These are phyloP conservation scores for Chaetomium tenue DNA, from an alignment of 495 filamentous ascomycete genomes.

Conservation along the genomic window DNA sequence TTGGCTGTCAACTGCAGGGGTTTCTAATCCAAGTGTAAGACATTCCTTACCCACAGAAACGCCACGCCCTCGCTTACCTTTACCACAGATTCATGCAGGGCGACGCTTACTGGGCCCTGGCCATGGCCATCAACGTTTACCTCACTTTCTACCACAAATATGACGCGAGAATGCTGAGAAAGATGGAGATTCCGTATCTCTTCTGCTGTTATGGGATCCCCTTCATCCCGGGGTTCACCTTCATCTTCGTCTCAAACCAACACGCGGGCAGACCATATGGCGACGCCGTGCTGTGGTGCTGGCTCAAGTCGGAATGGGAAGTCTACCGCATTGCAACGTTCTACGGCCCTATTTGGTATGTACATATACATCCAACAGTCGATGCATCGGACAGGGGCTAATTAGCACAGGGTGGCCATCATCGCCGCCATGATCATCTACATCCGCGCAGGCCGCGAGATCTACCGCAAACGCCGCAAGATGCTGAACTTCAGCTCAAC, in stretches of 20 bases:
- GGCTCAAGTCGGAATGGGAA: conserved; percentile 66
- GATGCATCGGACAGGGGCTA: conserved; percentile 12
- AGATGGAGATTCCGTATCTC: conserved; percentile 70
- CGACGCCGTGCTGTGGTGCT: conserved; percentile 81
- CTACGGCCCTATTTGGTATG: conserved; percentile 80
- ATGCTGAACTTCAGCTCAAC: conserved; percentile 46
- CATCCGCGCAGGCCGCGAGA: conserved; percentile 65
- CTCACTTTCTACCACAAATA: conserved; percentile 80
- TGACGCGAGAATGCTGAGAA: conserved; percentile 62
- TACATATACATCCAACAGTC: conserved; percentile 21
- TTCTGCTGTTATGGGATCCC: conserved; percentile 73
- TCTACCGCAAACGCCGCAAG: conserved; percentile 57
- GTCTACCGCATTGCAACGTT: conserved; percentile 72
- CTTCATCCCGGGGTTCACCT: conserved; percentile 65
- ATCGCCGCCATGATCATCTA: conserved; percentile 71
- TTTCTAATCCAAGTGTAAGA: conserved; percentile 70
- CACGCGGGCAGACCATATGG: conserved; percentile 64
- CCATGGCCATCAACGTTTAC: conserved; percentile 87
- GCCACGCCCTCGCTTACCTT: background rate
- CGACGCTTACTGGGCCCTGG: conserved; percentile 76
- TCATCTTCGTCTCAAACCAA: conserved; percentile 59
- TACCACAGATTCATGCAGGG: conserved; percentile 69
- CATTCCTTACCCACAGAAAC: background rate
- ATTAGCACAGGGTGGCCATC: conserved; percentile 56
- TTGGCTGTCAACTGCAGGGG: conserved; percentile 72